phyloP scores from a whole-genome alignment of 2,329 filamentous ascomycete genomes.

The Didymellaceae sp. region DNA sequence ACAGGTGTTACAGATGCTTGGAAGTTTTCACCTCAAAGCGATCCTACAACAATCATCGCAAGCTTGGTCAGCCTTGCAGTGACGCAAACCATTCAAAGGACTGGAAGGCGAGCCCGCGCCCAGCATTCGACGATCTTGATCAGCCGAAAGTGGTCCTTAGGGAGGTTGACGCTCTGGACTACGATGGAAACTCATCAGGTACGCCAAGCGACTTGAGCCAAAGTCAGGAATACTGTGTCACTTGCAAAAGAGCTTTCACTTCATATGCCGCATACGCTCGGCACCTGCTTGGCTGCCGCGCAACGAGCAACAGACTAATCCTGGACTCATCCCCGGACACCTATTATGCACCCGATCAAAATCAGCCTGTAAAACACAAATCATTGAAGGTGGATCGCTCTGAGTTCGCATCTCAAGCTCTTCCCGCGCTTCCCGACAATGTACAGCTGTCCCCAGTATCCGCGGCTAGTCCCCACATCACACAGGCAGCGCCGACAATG shows the following conservation, averaged over 20 bases:
- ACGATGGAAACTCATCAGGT: slow-evolving; percentile 11
- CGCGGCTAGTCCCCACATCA: no score
- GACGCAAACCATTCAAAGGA: slow-evolving; percentile 15
- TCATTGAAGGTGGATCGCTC: not conserved
- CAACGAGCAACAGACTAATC: not conserved
- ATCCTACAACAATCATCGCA: slow-evolving; percentile 21
- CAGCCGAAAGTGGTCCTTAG: slow-evolving; percentile 7
- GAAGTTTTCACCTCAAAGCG: slow-evolving; percentile 16
- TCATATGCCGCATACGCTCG: slow-evolving; percentile 21
- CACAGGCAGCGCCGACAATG: no score
- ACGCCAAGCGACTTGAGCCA: slow-evolving; percentile 15
- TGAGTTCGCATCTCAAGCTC: not conserved
- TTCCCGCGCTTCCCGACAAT: no score
- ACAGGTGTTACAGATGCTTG: slow-evolving; percentile 21
- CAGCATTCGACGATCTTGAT: slow-evolving; percentile 21
- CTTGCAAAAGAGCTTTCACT: slow-evolving; percentile 31
- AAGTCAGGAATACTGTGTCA: slow-evolving; percentile 18
- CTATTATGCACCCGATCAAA: not conserved
- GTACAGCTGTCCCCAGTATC: no score
- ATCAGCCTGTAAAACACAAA: not conserved
- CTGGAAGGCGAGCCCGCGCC: slow-evolving; percentile 5
- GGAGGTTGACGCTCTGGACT: not conserved
- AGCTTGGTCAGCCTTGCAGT: slow-evolving; percentile 20
- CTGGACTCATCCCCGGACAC: not conserved
- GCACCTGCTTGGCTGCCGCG: slow-evolving; percentile 34